Base-by-base conservation (phyloP, 345 rosid species). In the Camelina laxa region DNA sequence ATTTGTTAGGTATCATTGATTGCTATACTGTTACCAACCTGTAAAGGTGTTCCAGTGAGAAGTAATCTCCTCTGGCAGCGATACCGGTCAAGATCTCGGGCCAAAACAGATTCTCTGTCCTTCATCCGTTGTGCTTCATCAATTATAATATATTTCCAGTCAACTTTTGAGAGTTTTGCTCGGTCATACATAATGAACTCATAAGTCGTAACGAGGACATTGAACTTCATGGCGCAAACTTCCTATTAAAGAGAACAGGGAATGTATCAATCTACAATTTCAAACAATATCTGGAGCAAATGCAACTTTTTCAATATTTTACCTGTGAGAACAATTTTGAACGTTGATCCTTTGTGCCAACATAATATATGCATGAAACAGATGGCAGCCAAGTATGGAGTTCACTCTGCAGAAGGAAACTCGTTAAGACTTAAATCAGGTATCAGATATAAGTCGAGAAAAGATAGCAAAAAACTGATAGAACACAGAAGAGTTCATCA, bases 101-200 rank as follows among this genome's bases (percentile, higher is more conserved):
- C 99, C 83, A 96, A 84, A 86, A 96, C 99, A 33, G 99, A 96
- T 79, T 96, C 98, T 68, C 99, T 86, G 81, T 96, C 99, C 79
- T 96, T 96, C 98, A 96, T 96, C 78, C 99, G 85, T 68, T 96
- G 99, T 72, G 99, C 99, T 83, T 96, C 99, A 75, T 96, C 99
- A 77, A 96, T 96, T 82, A 96, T 79, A 67, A 96, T 96, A 74
- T 96, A 96, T 79, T 91, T 96, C 99, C 99, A 96, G 72, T 96
- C 98, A 74, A 96, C 75, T 87, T 87, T 96, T 76, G 99, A 92
- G 49, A 96, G 96, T 86, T 96, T 96, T 27, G 99, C 79, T 36
- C 97, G 98, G 61, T 96, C 99, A 76, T 88, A 92, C 99, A 96
- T 96, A 82, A 96, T 91, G 82, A 96, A 96, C 78, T 96, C 99